Percentiles rank a stretch among this genome's conserved stretches.
Evolutionary conservation across 352 stramenopile species (phyloP).

Genomic region (Phytophthora ramorum): DNA sequence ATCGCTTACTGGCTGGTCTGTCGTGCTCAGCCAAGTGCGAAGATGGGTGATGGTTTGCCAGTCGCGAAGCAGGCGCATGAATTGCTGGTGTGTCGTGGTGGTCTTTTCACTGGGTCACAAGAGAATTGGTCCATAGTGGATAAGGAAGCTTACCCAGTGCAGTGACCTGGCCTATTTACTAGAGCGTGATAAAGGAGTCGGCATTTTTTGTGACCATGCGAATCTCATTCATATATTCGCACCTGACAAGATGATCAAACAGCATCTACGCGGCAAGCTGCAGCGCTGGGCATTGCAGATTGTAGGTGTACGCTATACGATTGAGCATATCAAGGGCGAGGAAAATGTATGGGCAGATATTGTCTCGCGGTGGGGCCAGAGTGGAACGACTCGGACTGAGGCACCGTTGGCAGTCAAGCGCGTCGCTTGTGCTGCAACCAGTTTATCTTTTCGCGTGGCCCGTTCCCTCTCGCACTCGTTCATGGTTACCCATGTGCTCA

Average conservation of each 20-base stretch:
- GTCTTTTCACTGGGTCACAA: slow-evolving; percentile 10
- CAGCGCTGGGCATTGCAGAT: slow-evolving; percentile 17
- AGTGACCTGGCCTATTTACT: slow-evolving; percentile 19
- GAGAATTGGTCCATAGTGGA: slow-evolving; percentile 18
- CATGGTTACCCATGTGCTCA: neutral
- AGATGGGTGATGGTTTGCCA: neutral
- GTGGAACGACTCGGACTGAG: no score
- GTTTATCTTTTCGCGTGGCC: neutral
- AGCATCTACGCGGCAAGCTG: slow-evolving; percentile 20
- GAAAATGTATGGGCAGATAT: slow-evolving; percentile 12
- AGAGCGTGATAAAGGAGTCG: slow-evolving; percentile 4
- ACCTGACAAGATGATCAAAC: slow-evolving; percentile 9
- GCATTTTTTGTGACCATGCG: slow-evolving; percentile 27
- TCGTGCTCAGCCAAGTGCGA: slow-evolving; percentile 2
- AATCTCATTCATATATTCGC: slow-evolving; percentile 35
- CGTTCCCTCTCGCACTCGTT: slow-evolving; percentile 12
- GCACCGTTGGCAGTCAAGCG: no score
- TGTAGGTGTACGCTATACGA: slow-evolving; percentile 6
- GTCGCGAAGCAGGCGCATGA: slow-evolving; percentile 14
- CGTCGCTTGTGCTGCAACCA: no score
- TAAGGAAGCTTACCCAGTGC: slow-evolving; percentile 23
- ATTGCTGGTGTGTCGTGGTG: slow-evolving; percentile 11
- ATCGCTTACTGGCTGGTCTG: slow-evolving; percentile 3
- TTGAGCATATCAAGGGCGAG: slow-evolving; percentile 19
- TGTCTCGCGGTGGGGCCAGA: slow-evolving; percentile 2